Evolutionary conservation across 257 asterid genomes (phyloP), one percentile per base, ranked within the genome.

Genomic region (Salvia splendens): DNA sequence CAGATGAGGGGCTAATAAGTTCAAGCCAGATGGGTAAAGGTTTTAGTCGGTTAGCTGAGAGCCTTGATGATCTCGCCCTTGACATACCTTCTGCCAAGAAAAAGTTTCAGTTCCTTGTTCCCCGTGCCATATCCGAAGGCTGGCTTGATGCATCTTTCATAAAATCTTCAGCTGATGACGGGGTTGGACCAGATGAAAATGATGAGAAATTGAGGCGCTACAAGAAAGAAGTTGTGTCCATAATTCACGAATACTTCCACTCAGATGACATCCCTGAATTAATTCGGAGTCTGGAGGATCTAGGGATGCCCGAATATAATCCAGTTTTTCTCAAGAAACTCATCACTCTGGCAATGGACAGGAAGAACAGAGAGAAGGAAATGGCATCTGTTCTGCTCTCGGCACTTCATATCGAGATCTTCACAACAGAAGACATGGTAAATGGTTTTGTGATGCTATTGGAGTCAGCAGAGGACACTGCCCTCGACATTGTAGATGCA

Each of bases 251-350:
- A 61, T 94, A 94, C 73, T 94, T 94, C 79, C 87, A 81, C 53
- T 94, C 99, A 0, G 97, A 94, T 68, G 99, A 94, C 72, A 91
- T 94, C 38, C 99, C 97, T 3, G 99, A 94, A 71, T 82, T 94
- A n/a, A 91, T 91, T 68, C 82, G 79, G 52, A 91, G 88, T 71
- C 84, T 94, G 67, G 96, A 87, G 78, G 99, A 94, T 79, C 70
- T 94, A 5, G 95, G 77, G 3, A 81, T 78, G 70, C 95, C 96
- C 0, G 82, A 87, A 65, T 84, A 80, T 54, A 85, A 91, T 78
- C 89, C 99, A 0, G 69, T 85, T 65, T 94, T 94, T 72, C 82
- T 94, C 52, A 94, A 94, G 87, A 91, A 75, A 84, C 90, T 94
- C 12, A 81, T 94, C 54, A 88, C 96, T 11, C 79, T 91, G 24